Base-by-base conservation (phyloP, 306 rosid species). In the Datisca glomerata region DNA sequence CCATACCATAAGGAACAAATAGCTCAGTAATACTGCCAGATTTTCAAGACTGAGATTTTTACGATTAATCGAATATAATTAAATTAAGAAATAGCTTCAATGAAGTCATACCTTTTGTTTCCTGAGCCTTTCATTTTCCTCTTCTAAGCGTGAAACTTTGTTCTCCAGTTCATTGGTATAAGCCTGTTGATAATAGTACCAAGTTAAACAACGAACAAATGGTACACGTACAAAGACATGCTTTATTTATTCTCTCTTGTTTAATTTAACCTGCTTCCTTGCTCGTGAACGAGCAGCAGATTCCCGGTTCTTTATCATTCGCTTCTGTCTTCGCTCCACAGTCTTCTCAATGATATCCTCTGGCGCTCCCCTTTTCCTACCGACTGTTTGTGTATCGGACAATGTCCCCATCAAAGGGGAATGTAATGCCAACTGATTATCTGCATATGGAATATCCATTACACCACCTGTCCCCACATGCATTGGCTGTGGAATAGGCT, bases 231-330 rank as follows among this genome's bases (percentile, higher is more conserved):
- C n/a, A 17, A 53, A 21, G 27, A 41, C 3, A 21, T 22, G 15
- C n/a, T n/a, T n/a, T n/a, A n/a, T n/a, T n/a, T n/a, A n/a, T n/a
- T n/a, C n/a, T n/a, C n/a, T n/a, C n/a, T n/a, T n/a, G n/a, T n/a
- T 23, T 22, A 41, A 28, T 10, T 31, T 43, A 22, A 87, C 97
- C 80, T 87, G 97, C 68, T 85, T 82, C 73, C 97, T 74, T 31
- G 97, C 97, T 57, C 97, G 78, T 24, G 97, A 87, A 28, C 94
- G 97, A 3, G 97, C 94, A 40, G 97, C 97, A 45, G 97, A 87
- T 70, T 83, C 97, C 24, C 97, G 75, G 45, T 87, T 87, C 76
- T 87, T 87, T 46, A 87, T 89, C 97, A 89, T 89, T 58, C 97
- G 63, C 57, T 89, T 89, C 47, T 89, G 97, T 70, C 89, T 72